Percentiles rank a stretch among this genome's conserved stretches.
Evolutionary conservation across 2,329 filamentous ascomycete species (phyloP).

Genomic region (Aureobasidium sp.): DNA sequence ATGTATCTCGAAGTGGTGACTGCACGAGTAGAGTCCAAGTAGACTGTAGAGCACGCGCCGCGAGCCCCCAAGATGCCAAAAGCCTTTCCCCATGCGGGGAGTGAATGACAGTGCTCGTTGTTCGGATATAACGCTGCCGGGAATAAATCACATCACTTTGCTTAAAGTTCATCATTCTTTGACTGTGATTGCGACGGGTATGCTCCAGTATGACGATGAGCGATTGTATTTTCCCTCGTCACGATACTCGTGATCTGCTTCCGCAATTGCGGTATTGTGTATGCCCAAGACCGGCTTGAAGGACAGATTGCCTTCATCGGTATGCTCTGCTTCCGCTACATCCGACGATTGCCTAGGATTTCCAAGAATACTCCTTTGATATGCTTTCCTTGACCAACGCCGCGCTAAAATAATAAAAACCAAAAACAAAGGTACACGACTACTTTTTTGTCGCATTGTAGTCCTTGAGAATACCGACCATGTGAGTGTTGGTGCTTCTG

Average conservation of each 20-base stretch:
- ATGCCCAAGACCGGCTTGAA: not conserved
- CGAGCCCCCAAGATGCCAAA: not conserved
- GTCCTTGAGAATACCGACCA: constrained; percentile 73
- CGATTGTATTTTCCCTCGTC: not conserved
- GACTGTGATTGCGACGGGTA: not conserved
- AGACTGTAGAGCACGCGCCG: not conserved
- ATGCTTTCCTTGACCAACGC: constrained; percentile 7
- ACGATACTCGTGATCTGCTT: not conserved
- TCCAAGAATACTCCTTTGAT: not conserved
- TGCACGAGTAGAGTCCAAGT: not conserved
- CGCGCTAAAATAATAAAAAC: constrained; percentile 5
- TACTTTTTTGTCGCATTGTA: constrained; percentile 36
- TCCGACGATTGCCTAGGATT: not conserved
- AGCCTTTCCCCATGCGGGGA: not conserved
- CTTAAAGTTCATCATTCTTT: not conserved
- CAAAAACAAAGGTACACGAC: not conserved
- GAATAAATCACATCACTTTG: not conserved
- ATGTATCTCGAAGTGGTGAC: not conserved
- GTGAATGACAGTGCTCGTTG: not conserved
- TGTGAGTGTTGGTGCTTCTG: constrained; percentile 82
- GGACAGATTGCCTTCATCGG: not conserved
- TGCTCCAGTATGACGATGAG: too few relatives aligned
- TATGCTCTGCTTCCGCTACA: not conserved
- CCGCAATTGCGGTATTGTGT: not conserved
- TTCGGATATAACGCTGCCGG: not conserved